Conservation (phyloP, 2,329 filamentous ascomycete species). For the Sclerotinia nivalis region DNA sequence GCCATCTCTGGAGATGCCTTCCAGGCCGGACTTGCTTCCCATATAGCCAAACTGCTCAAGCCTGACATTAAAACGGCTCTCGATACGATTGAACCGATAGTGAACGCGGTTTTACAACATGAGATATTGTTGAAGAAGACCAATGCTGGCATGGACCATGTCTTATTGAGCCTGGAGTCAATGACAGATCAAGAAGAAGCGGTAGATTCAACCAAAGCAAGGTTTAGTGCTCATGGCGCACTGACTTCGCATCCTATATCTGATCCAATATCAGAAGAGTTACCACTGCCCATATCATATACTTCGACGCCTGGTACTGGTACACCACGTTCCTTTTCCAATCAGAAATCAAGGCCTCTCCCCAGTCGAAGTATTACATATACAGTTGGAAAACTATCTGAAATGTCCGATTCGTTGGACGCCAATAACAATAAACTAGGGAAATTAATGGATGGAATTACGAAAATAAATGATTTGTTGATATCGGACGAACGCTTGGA, state of each 20-base stretch:
- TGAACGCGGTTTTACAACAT: conserved; percentile 41
- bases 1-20: conserved; percentile 39
- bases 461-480: conserved; percentile 30
- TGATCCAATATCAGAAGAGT: conserved; percentile 1
- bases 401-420: conserved; percentile 34
- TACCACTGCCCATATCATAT: neutral
- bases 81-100: conserved; percentile 41
- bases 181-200: conserved; percentile 25
- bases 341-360: neutral
- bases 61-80: conserved; percentile 40
- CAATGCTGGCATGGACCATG: conserved; percentile 39
- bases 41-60: conserved; percentile 38
- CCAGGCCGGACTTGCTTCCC: conserved; percentile 39
- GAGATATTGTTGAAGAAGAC: conserved; percentile 39
- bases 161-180: conserved; percentile 35
- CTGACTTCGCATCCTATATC: conserved; percentile 6
- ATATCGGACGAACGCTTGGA: conserved; percentile 32
- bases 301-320: neutral
- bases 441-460: conserved; percentile 31
- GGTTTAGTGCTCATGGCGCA: neutral
- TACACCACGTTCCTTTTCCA: neutral
- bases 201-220: neutral
- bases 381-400: conserved; percentile 32
- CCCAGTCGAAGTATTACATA: conserved; percentile 26
- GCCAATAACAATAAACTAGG: conserved; percentile 33